phyloP scores from a whole-genome alignment of 2,329 filamentous ascomycete species.

The Neonectria coccinea region DNA sequence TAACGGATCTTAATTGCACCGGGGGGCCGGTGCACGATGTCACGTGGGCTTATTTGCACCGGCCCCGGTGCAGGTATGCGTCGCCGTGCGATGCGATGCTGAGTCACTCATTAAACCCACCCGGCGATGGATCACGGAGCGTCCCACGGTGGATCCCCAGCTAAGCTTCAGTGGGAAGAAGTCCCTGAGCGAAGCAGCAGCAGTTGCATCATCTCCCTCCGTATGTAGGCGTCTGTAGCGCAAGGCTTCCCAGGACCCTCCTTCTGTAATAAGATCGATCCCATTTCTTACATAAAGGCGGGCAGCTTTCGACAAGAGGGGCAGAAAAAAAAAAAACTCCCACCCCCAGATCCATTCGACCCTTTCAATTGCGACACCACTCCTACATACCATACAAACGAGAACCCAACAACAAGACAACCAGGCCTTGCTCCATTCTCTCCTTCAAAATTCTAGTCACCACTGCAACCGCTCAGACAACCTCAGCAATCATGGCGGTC shows the following conservation, averaged over 20 bases:
- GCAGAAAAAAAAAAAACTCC: slow-evolving; percentile 36
- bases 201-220: neutral
- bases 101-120: slow-evolving; percentile 14
- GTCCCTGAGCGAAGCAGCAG: slow-evolving; percentile 13
- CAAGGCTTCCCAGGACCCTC: slow-evolving; percentile 8
- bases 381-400: neutral
- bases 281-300: slow-evolving; percentile 42
- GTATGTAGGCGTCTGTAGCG: neutral
- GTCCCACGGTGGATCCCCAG: slow-evolving; percentile 12
- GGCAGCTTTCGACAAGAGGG: slow-evolving; percentile 37
- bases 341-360: slow-evolving; percentile 30
- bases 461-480: slow-evolving; percentile 30
- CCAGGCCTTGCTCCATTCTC: slow-evolving; percentile 6
- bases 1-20: no score
- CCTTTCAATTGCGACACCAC: slow-evolving; percentile 34
- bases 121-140: neutral
- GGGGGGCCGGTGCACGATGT: no score
- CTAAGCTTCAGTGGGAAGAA: slow-evolving; percentile 20
- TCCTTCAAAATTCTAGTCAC: slow-evolving; percentile 36
- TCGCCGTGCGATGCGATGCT: slow-evolving; percentile 9
- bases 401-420: neutral
- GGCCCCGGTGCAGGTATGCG: no score
- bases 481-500: slow-evolving; percentile 68
- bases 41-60: no score
- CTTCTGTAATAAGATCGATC: neutral